Evolutionary conservation across 2,329 filamentous ascomycete genomes (phyloP), one percentile per base, ranked within the genome.

Genomic region (Zasmidium citrigriseum): DNA sequence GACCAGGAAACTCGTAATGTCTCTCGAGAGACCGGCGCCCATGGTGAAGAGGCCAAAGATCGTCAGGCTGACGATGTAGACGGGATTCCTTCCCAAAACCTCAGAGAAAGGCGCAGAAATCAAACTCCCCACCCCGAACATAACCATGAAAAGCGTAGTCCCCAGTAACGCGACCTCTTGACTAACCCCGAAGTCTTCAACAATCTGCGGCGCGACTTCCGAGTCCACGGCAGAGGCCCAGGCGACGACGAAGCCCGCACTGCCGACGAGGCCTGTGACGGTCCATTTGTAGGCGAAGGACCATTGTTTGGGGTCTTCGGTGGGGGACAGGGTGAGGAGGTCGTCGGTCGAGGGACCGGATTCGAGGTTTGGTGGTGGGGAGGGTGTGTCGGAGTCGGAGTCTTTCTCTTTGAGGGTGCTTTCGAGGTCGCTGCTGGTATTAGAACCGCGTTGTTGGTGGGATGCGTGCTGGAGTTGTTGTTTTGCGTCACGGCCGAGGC

Each of bases 101-200:
- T 78, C 76, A 0, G 73, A 75, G 4, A 77, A 67, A 1, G 75
- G 74, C 1, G 71, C 73, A 10, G 71, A 68, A 16, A 76, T 67
- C 1, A 76, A 63, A 5, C 73, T 68, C 11, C 75, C 76, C 18
- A 70, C 12, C 2, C 70, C 75, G 47, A 76, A 69, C 0, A 78
- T 79, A 25, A 81, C 71, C 14, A 82, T 66, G 56, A 78, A 78
- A 62, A 80, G 65, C 60, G 74, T 76, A 53, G 76, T 66, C 14
- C 23, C 45, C 44, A 58, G 18, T 2, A 50, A n/a, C 5, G 59
- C 58, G 0, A 54, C 54, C 25, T 55, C 58, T 45, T 60, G 23
- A 18, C 54, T 48, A 29, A 60, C 54, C 18, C 52, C 54, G 50
- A 63, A 57, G 9, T 58, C 46, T 23, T 53, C 29, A 23, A 46